Base-by-base conservation (phyloP, 352 stramenopile species). In the Phytophthora pseudosyringae region DNA sequence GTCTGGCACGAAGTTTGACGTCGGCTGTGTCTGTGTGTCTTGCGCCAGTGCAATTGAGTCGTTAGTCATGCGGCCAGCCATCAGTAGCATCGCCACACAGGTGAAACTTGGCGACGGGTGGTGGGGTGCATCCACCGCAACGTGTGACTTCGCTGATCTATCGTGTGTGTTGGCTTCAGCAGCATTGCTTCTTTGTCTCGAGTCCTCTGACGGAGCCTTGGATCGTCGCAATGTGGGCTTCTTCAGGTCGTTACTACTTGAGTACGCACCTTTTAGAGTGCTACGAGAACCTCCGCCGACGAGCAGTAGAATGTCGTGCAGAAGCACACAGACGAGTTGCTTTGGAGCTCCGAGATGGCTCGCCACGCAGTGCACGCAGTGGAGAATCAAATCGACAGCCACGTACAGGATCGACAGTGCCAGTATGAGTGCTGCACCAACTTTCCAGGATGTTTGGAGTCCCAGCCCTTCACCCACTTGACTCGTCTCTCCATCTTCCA, bases 1-100 rank as follows among this genome's bases (percentile, higher is more conserved):
- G 40, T 41, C 47, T 63, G 38, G 41, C 10, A 40, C 10, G 0
- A 55, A 51, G 28, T 13, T 47, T 4, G 51, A 29, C 9, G 25
- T 48, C 13, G 35, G 26, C 12, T 35, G 44, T 15, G 15, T 35
- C 15, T 39, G 38, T 8, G 16, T 36, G 50, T 39, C 31, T 39
- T 48, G 45, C n/a, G 21, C 26, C 12, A 53, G 4, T 44, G 16
- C 18, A 11, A 40, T 53, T 31, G 36, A 44, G 35, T 59, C 31
- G 33, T 60, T 68, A 7, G 49, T 59, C 39, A 75, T 71, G 32
- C 47, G 35, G 12, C 59, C 59, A 12, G 78, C 58, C 57, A 80
- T 67, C 25, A 86, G 45, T 38, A 75, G 53, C 73, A 84, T 81
- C 12, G 78, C 75, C 4, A 67, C 67, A 26, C 70, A 81, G 5